Evolutionary conservation across 768 basidiomycete species (phyloP).

Genomic region (Amanita phalloides): DNA sequence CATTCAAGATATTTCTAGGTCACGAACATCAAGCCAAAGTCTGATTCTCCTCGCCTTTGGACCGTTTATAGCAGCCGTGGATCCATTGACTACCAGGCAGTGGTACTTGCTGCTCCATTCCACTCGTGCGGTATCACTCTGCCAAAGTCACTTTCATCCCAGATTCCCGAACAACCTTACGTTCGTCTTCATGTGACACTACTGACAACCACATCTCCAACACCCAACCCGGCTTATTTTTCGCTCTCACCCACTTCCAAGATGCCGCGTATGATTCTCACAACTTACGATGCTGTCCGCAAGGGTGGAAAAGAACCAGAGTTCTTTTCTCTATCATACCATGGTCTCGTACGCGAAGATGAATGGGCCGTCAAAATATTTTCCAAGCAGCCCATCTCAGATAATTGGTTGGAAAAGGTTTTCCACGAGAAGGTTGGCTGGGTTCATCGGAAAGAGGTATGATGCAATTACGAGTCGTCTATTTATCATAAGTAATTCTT

Average conservation of each 20-base stretch:
- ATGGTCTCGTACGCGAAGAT: constrained; percentile 41
- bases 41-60: constrained; percentile 38
- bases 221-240: constrained; percentile 61
- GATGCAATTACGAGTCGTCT: constrained; percentile 10
- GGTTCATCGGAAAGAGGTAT: constrained; percentile 72
- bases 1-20: constrained; percentile 27
- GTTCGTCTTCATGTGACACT: constrained; percentile 84
- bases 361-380: constrained; percentile 86
- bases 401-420: constrained; percentile 57
- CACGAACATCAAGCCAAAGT: constrained; percentile 33
- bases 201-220: constrained; percentile 63
- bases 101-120: constrained; percentile 85
- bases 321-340: constrained; percentile 85
- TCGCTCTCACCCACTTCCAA: constrained; percentile 30
- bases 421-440: constrained; percentile 67
- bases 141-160: constrained; percentile 32
- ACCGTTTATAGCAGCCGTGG: constrained; percentile 38
- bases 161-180: constrained; percentile 65
- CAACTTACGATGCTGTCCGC: constrained; percentile 52
- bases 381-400: constrained; percentile 50
- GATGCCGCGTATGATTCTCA: constrained; percentile 60
- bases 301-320: constrained; percentile 53
- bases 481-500: background rate
- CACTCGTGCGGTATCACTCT: constrained; percentile 53
- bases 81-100: constrained; percentile 46